Conservation (phyloP, 148 eudicot genomes). For the Hydrangea macrophylla region DNA sequence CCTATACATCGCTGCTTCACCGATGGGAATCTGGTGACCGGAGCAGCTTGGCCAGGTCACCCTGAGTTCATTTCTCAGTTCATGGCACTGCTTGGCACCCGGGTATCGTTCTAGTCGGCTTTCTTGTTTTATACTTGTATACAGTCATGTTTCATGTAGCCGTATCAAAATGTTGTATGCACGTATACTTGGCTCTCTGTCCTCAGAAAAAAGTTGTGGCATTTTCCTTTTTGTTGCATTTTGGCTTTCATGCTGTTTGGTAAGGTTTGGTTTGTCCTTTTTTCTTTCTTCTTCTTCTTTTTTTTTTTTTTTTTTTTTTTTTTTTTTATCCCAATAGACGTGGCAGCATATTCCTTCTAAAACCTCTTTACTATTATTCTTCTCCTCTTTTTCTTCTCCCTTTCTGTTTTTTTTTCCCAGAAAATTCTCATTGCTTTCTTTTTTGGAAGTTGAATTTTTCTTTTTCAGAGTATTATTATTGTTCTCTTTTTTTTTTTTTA, state of each 20-base stretch:
- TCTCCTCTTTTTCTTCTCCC: too few relatives aligned
- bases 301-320: too few relatives aligned
- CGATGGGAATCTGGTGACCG: slow-evolving; percentile 92
- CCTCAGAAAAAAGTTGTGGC: background rate
- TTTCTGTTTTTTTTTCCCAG: background rate
- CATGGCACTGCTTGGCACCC: slow-evolving; percentile 66
- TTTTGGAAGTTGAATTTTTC: too few relatives aligned
- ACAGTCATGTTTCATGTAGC: background rate
- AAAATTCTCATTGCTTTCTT: too few relatives aligned
- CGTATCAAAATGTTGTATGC: background rate
- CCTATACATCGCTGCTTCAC: slow-evolving; percentile 90
- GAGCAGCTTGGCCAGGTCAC: slow-evolving; percentile 99
- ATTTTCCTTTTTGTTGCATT: background rate
- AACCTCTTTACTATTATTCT: too few relatives aligned
- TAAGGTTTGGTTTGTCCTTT: too few relatives aligned
- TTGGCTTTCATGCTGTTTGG: too few relatives aligned
- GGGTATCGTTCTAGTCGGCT: slow-evolving; percentile 52
- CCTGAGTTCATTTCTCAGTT: slow-evolving; percentile 91
- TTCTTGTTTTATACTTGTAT: background rate
- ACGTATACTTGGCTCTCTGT: background rate
- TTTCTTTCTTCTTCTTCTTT: too few relatives aligned
- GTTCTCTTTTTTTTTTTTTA: too few relatives aligned
- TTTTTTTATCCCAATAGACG: too few relatives aligned
- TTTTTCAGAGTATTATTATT: too few relatives aligned
- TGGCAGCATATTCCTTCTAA: too few relatives aligned